These are phyloP conservation scores for Austroboletus eburneus DNA, from an alignment of 768 basidiomycete genomes.

Conservation along the genomic window DNA sequence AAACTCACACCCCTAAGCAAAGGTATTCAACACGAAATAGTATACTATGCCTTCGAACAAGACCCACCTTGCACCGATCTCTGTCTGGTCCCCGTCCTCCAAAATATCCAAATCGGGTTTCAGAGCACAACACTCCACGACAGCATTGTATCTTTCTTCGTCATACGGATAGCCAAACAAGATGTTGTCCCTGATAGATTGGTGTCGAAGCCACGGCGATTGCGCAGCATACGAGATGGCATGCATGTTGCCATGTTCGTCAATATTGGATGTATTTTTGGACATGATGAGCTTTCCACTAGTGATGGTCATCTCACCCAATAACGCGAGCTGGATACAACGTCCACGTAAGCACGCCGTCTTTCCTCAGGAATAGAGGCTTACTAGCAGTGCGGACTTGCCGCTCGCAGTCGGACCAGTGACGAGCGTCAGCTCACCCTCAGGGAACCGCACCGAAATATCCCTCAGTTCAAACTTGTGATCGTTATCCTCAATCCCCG, in stretches of 20 bases:
- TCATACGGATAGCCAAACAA: slow-evolving; percentile 69
- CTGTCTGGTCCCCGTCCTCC: slow-evolving; percentile 82
- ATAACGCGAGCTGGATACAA: slow-evolving; percentile 28
- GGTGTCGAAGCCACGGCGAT: slow-evolving; percentile 64
- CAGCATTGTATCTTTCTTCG: slow-evolving; percentile 67
- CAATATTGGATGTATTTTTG: slow-evolving; percentile 48
- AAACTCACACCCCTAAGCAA: slow-evolving; percentile 59
- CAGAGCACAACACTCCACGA: slow-evolving; percentile 84
- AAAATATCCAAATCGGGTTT: slow-evolving; percentile 75
- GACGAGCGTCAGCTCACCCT: slow-evolving; percentile 43
- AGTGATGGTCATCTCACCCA: slow-evolving; percentile 38
- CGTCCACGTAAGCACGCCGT: background rate
- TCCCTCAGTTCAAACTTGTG: slow-evolving; percentile 40
- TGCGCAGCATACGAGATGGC: slow-evolving; percentile 72
- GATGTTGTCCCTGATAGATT: slow-evolving; percentile 78
- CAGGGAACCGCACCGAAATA: slow-evolving; percentile 44
- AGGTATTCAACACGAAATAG: background rate
- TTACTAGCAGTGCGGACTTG: slow-evolving; percentile 44
- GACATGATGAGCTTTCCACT: slow-evolving; percentile 39
- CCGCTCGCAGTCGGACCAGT: slow-evolving; percentile 47
- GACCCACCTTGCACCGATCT: slow-evolving; percentile 66
- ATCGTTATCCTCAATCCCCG: slow-evolving; percentile 16
- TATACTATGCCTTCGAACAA: background rate
- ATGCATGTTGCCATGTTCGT: slow-evolving; percentile 58
- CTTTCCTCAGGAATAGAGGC: slow-evolving; percentile 1